Conservation (phyloP, 805 yeast species). For the Cyberlindnera americana region DNA sequence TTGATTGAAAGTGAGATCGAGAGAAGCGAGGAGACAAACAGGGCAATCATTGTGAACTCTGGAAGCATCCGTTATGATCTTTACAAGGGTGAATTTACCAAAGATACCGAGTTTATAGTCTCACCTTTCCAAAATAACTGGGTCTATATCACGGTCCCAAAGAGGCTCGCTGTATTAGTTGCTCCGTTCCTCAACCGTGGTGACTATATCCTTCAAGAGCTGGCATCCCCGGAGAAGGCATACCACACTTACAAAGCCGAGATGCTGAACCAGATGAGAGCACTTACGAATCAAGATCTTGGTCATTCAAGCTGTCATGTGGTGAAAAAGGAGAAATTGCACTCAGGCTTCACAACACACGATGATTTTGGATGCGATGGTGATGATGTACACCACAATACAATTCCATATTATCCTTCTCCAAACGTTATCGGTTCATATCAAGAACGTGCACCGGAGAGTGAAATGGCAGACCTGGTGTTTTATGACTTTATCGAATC, state of each 20-base stretch:
- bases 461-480: constrained; percentile 56
- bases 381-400: constrained; percentile 73
- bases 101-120: constrained; percentile 74
- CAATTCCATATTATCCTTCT: constrained; percentile 53
- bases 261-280: neutral
- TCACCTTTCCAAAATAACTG: constrained; percentile 84
- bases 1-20: constrained; percentile 30
- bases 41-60: constrained; percentile 71
- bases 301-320: constrained; percentile 12
- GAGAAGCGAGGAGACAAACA: constrained; percentile 22
- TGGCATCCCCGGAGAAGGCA: constrained; percentile 19
- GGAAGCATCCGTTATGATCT: constrained; percentile 88
- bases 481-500: constrained; percentile 74
- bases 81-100: constrained; percentile 78
- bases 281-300: neutral
- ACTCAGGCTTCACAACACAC: constrained; percentile 73
- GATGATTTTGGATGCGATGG: constrained; percentile 88
- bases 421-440: constrained; percentile 76
- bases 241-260: neutral
- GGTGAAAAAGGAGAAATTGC: constrained; percentile 23
- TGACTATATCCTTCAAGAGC: constrained; percentile 37
- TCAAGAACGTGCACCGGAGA: constrained; percentile 25
- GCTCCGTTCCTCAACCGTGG: constrained; percentile 55
- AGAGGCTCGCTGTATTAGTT: constrained; percentile 50
- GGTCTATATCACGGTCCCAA: constrained; percentile 63